Conservation (phyloP, 2,329 filamentous ascomycete genomes). For the Calonectria pteridis region DNA sequence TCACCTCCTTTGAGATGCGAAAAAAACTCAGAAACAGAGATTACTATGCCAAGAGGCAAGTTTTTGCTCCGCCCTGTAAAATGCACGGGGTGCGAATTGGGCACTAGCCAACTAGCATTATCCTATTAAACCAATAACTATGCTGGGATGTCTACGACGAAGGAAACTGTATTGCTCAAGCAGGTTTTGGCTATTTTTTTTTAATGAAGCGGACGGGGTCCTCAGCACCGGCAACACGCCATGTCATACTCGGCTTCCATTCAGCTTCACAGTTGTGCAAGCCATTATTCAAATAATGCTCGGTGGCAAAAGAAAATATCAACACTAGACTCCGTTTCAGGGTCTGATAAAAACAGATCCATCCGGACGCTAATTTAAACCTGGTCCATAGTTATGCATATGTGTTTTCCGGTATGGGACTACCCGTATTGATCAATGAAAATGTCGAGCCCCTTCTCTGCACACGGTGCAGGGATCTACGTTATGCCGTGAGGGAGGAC, state of each 20-base stretch:
- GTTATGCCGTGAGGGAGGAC: not conserved
- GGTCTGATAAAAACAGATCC: not conserved
- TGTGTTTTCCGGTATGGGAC: not conserved
- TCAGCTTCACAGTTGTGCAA: not conserved
- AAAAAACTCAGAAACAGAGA: not conserved
- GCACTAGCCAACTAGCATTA: not conserved
- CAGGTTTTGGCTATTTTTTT: not conserved
- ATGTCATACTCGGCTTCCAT: not conserved
- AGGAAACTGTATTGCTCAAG: not conserved
- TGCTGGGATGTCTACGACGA: not conserved
- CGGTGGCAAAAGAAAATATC: not conserved
- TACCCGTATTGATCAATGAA: not conserved
- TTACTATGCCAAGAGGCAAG: not conserved
- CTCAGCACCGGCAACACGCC: not conserved
- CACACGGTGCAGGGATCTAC: not conserved
- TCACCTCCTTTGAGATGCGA: not conserved
- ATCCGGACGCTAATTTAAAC: not conserved
- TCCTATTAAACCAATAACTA: conserved; percentile 3
- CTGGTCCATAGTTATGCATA: not conserved
- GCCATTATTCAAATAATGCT: not conserved
- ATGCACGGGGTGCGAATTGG: not conserved
- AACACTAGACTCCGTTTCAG: too few species aligned
- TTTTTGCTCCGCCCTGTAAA: not conserved
- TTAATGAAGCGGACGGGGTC: not conserved
- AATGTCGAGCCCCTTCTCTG: not conserved